Conservation (phyloP, 2,329 filamentous ascomycete genomes). For the Kalaharituber pfeilii region DNA sequence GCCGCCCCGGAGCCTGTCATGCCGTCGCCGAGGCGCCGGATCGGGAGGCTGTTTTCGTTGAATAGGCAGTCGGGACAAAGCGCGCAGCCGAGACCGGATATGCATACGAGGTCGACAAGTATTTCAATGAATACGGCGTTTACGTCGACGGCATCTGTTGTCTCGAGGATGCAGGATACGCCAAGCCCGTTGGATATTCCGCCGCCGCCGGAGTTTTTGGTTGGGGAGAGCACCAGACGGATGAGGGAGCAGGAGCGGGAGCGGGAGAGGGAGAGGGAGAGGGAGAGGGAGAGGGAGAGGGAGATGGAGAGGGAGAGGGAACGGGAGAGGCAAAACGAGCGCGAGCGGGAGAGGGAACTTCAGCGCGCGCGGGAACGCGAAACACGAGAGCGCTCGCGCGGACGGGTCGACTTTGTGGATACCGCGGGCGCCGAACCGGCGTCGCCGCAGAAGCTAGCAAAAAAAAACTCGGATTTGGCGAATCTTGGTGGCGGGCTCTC, state of each 20-base stretch:
- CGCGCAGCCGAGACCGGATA: not conserved
- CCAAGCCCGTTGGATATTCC: not conserved
- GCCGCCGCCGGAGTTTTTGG: not conserved
- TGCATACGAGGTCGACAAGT: not conserved
- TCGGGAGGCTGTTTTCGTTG: not conserved
- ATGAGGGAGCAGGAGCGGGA: not conserved
- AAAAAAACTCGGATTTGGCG: conserved; percentile 1
- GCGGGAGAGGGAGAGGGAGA: not conserved
- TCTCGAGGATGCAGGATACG: not conserved
- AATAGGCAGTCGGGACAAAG: not conserved
- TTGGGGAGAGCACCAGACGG: not conserved
- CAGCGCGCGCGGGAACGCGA: too few relatives aligned
- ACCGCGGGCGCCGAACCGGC: not conserved
- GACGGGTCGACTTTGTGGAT: not conserved
- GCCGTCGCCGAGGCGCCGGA: not conserved
- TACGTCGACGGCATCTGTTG: not conserved
- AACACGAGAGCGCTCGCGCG: too few relatives aligned
- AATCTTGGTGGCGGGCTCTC: not conserved
- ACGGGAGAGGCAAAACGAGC: too few relatives aligned
- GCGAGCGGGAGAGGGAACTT: too few relatives aligned
- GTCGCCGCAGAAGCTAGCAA: not conserved
- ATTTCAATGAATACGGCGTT: not conserved
- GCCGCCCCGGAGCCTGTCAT: not conserved
- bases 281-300: not conserved
- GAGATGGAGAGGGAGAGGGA: not conserved